phyloP scores from a whole-genome alignment of 768 basidiomycete species.

The Omphalotus guepiniiformis region DNA sequence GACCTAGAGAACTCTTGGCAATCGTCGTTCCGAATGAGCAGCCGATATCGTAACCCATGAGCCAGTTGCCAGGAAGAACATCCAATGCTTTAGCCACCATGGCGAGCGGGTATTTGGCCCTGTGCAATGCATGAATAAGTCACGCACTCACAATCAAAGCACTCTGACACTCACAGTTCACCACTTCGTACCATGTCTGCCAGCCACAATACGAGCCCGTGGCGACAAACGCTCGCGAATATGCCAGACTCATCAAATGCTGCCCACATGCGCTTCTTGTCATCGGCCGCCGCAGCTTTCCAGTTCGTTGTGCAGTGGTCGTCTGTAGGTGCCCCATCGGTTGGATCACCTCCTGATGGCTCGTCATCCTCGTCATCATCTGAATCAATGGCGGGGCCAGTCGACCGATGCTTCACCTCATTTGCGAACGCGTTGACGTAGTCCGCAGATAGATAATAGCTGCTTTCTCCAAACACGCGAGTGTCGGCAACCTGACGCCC shows the following conservation, averaged over 20 bases:
- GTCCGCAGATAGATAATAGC: too few species aligned
- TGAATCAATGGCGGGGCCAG: too few species aligned
- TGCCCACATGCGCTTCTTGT: conserved; percentile 28
- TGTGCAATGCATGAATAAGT: conserved; percentile 9
- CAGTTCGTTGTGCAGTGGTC: conserved; percentile 24
- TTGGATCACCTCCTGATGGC: background rate
- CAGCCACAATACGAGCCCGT: too few species aligned
- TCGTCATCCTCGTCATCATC: conserved; percentile 8
- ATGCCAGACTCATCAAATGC: conserved; percentile 34
- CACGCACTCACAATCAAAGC: background rate
- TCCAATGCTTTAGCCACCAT: conserved; percentile 20
- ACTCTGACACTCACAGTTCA: conserved; percentile 26
- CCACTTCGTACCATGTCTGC: conserved; percentile 31
- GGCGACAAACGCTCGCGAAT: conserved; percentile 31
- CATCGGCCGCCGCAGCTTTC: conserved; percentile 25
- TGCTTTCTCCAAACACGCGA: too few species aligned
- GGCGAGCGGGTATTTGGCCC: conserved; percentile 26
- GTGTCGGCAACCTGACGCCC: too few species aligned
- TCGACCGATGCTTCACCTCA: too few species aligned
- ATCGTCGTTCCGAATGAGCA: conserved; percentile 20
- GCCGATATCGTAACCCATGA: conserved; percentile 24
- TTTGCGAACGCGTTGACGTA: too few species aligned
- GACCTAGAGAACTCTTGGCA: conserved; percentile 12
- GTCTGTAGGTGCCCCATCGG: background rate
- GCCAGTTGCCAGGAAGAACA: conserved; percentile 10